Conservation (phyloP, 2,329 filamentous ascomycete genomes). For the Calycina marina region DNA sequence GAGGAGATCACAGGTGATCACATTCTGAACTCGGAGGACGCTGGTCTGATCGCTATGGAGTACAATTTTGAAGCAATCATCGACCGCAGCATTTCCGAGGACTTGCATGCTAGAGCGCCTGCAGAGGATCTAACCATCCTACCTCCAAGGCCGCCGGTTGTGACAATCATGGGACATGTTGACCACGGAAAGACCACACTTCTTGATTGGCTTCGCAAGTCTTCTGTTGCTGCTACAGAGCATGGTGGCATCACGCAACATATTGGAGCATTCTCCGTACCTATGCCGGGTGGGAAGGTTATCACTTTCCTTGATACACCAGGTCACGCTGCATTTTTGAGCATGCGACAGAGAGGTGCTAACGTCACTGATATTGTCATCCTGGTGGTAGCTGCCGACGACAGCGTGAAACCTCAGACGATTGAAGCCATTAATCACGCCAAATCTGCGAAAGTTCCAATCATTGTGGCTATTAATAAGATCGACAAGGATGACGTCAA, state of each 20-base stretch:
- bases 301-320: slow-evolving; percentile 97
- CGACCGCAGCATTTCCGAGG: slow-evolving; percentile 47
- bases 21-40: slow-evolving; percentile 80
- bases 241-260: slow-evolving; percentile 97
- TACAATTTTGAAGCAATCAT: slow-evolving; percentile 83
- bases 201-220: slow-evolving; percentile 83
- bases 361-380: slow-evolving; percentile 96
- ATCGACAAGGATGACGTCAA: slow-evolving; percentile 78
- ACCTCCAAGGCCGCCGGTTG: slow-evolving; percentile 72
- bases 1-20: slow-evolving; percentile 72
- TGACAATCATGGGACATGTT: slow-evolving; percentile 98
- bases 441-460: slow-evolving; percentile 70
- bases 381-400: slow-evolving; percentile 88
- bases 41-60: slow-evolving; percentile 78
- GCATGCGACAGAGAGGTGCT: slow-evolving; percentile 89
- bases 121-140: slow-evolving; percentile 53
- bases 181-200: slow-evolving; percentile 98
- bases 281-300: slow-evolving; percentile 68
- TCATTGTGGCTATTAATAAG: slow-evolving; percentile 97
- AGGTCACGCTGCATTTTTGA: slow-evolving; percentile 87
- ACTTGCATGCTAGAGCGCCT: slow-evolving; percentile 56
- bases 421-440: slow-evolving; percentile 94
- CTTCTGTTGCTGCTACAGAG: slow-evolving; percentile 78
- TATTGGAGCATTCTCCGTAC: slow-evolving; percentile 92
- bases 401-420: slow-evolving; percentile 95